A percentile compares a stretch with the other conserved stretches of the same genome.
Evolutionary conservation across 2,329 filamentous ascomycete genomes (phyloP).

Genomic region (Hymenoscyphus scutula): DNA sequence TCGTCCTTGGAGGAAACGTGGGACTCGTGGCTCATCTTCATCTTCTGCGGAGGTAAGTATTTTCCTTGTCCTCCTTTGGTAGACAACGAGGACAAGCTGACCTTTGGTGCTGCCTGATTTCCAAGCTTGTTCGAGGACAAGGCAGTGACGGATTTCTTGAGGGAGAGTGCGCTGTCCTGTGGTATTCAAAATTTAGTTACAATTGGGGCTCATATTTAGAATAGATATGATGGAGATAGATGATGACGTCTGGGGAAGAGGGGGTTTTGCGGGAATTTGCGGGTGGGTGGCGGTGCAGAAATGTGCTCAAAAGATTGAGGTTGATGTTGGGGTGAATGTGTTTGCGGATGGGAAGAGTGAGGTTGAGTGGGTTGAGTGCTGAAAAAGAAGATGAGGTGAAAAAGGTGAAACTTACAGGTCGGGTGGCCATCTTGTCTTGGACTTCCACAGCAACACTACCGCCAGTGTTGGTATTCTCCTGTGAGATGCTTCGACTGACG

Average conservation of each 20-base stretch:
- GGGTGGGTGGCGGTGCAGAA: constrained; percentile 3
- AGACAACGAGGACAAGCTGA: constrained; percentile 32
- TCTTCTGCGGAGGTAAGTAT: constrained; percentile 42
- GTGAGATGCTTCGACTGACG: constrained; percentile 38
- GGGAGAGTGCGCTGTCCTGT: constrained; percentile 26
- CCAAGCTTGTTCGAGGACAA: constrained; percentile 54
- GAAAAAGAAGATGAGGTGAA: too few relatives aligned
- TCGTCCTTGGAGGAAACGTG: constrained; percentile 37
- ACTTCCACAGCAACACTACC: constrained; percentile 8
- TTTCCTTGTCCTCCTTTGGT: constrained; percentile 1
- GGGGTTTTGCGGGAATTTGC: background rate
- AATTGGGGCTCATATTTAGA: background rate
- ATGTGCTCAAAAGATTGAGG: constrained; percentile 4
- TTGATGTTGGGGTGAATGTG: constrained; percentile 7
- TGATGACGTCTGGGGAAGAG: background rate
- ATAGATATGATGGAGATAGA: background rate
- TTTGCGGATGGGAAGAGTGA: background rate
- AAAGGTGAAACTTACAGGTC: constrained; percentile 35
- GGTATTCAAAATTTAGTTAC: constrained; percentile 17
- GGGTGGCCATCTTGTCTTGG: constrained; percentile 28
- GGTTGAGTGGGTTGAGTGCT: background rate
- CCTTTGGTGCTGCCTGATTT: constrained; percentile 55
- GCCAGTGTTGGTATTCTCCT: constrained; percentile 36
- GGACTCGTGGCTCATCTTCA: constrained; percentile 48
- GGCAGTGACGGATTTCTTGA: constrained; percentile 42